These are phyloP conservation scores for Astraeus odoratus DNA, from an alignment of 768 basidiomycete species.

Conservation along the genomic window DNA sequence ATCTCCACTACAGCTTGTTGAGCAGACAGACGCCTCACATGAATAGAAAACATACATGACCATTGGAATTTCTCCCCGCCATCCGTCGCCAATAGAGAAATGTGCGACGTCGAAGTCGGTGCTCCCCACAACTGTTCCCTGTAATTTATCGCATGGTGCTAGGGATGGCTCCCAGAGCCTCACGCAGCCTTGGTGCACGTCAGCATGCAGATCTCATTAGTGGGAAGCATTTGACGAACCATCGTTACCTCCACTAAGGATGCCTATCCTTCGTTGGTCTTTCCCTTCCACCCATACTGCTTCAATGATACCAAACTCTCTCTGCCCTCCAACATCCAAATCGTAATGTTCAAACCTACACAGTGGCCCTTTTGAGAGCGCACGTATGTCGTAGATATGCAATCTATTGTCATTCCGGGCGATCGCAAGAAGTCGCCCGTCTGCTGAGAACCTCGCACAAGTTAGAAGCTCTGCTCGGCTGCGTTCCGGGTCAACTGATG, in stretches of 20 bases:
- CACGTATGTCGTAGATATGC: slow-evolving; percentile 60
- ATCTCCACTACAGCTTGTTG: slow-evolving; percentile 35
- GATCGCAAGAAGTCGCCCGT: slow-evolving; percentile 53
- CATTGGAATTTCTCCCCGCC: slow-evolving; percentile 45
- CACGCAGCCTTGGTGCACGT: slow-evolving; percentile 48
- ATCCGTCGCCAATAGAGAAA: slow-evolving; percentile 54
- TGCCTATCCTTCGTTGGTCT: slow-evolving; percentile 32
- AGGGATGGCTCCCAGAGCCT: slow-evolving; percentile 56
- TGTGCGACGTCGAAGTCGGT: slow-evolving; percentile 49
- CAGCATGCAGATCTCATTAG: slow-evolving; percentile 1
- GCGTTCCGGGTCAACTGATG: slow-evolving; percentile 1
- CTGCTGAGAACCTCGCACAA: slow-evolving; percentile 48
- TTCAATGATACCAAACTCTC: slow-evolving; percentile 43
- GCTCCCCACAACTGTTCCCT: slow-evolving; percentile 47
- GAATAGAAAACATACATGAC: slow-evolving; percentile 44
- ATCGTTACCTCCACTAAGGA: slow-evolving; percentile 59
- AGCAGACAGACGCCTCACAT: background rate
- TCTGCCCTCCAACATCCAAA: slow-evolving; percentile 22
- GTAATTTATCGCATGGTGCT: slow-evolving; percentile 30
- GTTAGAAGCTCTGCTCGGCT: slow-evolving; percentile 38
- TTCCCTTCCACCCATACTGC: slow-evolving; percentile 46
- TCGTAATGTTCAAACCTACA: slow-evolving; percentile 44
- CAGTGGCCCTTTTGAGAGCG: slow-evolving; percentile 38
- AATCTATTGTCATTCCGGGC: slow-evolving; percentile 51
- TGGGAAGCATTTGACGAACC: slow-evolving; percentile 33